Evolutionary conservation across 352 stramenopile species (phyloP), one percentile per base, ranked within the genome.

Genomic region (Lagenidium giganteum): DNA sequence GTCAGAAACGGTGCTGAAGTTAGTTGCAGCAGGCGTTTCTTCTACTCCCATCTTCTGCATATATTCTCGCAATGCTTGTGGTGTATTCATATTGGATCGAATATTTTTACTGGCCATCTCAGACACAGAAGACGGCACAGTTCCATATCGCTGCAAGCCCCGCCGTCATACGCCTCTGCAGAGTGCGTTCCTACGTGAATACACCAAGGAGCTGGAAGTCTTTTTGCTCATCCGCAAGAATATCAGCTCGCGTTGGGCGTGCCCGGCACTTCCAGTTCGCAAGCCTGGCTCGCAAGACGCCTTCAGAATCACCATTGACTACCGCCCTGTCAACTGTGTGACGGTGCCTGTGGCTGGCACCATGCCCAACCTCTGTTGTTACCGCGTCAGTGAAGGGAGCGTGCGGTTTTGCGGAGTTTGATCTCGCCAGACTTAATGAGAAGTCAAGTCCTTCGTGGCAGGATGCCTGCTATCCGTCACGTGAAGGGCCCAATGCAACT

Each of bases 331-430:
- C 2, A 46, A 46, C 27, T 20, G n/a, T 13, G 17, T 28, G 39
- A 46, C 39, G 3, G 26, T 46, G 3, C 39, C 39, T 4, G 36
- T 37, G 8, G 39, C 27, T 8, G 39, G 39, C 8, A 37, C 27
- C 4, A 46, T 46, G 39, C 39, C 39, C 3, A 46, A 46, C 27
- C 8, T 46, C 9, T 8, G 27, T 46, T 7, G 39, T 46, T 3
- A 46, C 30, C 3, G 16, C 27, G 17, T 12, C 28, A 7, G 26
- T 46, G 3, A 37, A 27, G 13, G 39, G 39, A 4, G 28, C 6
- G 8, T 6, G 6, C 5, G 25, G 8, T 4, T 37, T 46, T 18
- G 39, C 3, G 4, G 12, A 20, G 16, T 46, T 46, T 18, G 27
- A 46, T 26, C 27, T 46, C n/a, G n/a, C n/a, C n/a, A n/a, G n/a